A percentile compares a stretch with the other conserved stretches of the same genome.
phyloP scores from a whole-genome alignment of 164 flowering plant genomes.

The Magnolia kwangsiensis region DNA sequence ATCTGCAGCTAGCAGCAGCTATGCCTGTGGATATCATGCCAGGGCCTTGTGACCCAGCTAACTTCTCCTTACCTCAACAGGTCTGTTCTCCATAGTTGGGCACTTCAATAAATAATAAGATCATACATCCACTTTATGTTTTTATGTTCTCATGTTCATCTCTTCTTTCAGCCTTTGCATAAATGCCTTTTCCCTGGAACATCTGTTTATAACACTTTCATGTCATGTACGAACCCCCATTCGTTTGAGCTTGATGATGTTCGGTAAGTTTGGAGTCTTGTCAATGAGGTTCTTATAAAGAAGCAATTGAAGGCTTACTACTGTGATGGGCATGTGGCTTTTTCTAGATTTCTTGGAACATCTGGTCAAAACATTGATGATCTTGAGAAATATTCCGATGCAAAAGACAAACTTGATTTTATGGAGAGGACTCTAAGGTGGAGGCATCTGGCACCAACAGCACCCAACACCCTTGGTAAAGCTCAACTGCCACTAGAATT shows the following conservation, averaged over 20 bases:
- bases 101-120: background rate
- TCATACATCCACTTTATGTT: background rate
- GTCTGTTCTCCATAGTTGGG: slow-evolving; percentile 29
- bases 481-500: slow-evolving; percentile 1
- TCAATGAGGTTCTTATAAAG: background rate
- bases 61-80: slow-evolving; percentile 93
- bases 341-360: slow-evolving; percentile 82
- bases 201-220: slow-evolving; percentile 72
- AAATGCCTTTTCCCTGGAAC: slow-evolving; percentile 92
- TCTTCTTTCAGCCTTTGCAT: slow-evolving; percentile 67
- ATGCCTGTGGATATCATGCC: slow-evolving; percentile 88
- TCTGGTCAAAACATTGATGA: slow-evolving; percentile 95
- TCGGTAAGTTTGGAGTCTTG: slow-evolving; percentile 39
- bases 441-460: slow-evolving; percentile 96
- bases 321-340: slow-evolving; percentile 1
- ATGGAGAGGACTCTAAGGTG: slow-evolving; percentile 92
- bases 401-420: slow-evolving; percentile 65
- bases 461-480: slow-evolving; percentile 92
- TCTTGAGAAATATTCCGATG: slow-evolving; percentile 80
- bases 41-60: slow-evolving; percentile 84
- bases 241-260: slow-evolving; percentile 71
- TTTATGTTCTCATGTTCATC: slow-evolving; percentile 6
- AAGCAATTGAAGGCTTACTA: background rate
- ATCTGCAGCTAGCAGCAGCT: slow-evolving; percentile 73
- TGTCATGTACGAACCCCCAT: slow-evolving; percentile 91